Percentiles rank a stretch among this genome's conserved stretches.
phyloP scores from a whole-genome alignment of 140 eudicot species.

The Senecio squalidus region DNA sequence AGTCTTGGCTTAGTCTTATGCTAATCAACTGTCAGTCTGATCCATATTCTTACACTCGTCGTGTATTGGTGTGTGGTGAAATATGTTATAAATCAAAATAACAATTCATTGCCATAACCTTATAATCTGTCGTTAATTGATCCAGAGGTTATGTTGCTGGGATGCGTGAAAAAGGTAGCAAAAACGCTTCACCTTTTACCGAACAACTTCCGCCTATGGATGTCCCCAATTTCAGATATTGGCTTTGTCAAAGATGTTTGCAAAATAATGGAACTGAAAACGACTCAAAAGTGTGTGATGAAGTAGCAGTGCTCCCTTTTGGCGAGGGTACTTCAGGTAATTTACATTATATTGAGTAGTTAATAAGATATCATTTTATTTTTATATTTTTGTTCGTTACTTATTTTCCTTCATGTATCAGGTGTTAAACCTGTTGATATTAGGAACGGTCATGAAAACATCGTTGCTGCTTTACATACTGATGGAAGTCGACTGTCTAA shows the following conservation, averaged over 20 bases:
- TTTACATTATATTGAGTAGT: no score
- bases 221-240: conserved; percentile 36
- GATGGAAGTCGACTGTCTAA: conserved; percentile 9
- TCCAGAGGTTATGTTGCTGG: conserved; percentile 44
- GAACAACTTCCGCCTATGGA: conserved; percentile 37
- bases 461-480: conserved; percentile 9
- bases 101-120: not conserved
- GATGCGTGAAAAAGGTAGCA: conserved; percentile 34
- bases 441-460: conserved; percentile 7
- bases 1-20: not conserved
- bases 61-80: not conserved
- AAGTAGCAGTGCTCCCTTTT: conserved; percentile 13
- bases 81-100: not conserved
- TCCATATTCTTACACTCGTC: conserved; percentile 9
- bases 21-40: not conserved
- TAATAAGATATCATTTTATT: not conserved
- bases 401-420: not conserved
- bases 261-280: conserved; percentile 14
- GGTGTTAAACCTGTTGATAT: conserved; percentile 23
- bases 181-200: conserved; percentile 30
- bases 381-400: not conserved
- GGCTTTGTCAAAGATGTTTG: conserved; percentile 40
- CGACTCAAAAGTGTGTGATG: conserved; percentile 1
- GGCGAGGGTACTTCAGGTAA: conserved; percentile 32
- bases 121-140: conserved; percentile 1